Evolutionary conservation across 805 yeast species (phyloP).

Genomic region (Jamesozyma piceae): DNA sequence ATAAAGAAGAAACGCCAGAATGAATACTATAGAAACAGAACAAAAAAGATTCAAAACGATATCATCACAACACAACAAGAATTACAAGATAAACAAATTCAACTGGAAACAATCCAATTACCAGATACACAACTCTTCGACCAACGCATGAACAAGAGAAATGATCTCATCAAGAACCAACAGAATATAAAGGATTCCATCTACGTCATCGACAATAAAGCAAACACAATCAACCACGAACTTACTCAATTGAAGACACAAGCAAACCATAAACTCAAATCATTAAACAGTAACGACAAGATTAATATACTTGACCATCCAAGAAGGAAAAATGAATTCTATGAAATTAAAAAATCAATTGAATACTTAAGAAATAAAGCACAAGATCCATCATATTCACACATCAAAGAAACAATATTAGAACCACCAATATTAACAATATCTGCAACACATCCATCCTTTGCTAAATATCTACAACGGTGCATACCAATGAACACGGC

Average conservation of each 20-base stretch:
- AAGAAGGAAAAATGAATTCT: conserved; percentile 18
- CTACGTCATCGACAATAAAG: conserved; percentile 23
- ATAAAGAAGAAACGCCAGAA: conserved; percentile 10
- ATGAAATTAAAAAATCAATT: conserved; percentile 29
- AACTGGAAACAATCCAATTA: conserved; percentile 6
- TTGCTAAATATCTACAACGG: conserved; percentile 49
- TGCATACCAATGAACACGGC: conserved; percentile 45
- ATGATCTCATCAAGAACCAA: conserved; percentile 16
- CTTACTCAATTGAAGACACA: conserved; percentile 31
- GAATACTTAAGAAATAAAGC: conserved; percentile 26
- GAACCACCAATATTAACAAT: conserved; percentile 73
- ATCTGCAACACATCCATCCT: conserved; percentile 39
- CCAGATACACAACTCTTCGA: conserved; percentile 15
- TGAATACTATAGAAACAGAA: conserved; percentile 17
- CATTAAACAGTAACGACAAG: conserved; percentile 41
- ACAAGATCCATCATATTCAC: neutral
- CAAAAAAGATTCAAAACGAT: conserved; percentile 11
- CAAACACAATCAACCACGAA: conserved; percentile 34
- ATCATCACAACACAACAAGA: conserved; percentile 8
- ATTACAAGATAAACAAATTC: conserved; percentile 5
- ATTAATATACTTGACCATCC: conserved; percentile 36
- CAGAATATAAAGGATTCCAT: conserved; percentile 13
- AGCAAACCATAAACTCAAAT: conserved; percentile 30
- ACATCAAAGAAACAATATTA: conserved; percentile 37
- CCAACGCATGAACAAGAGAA: conserved; percentile 15